Evolutionary conservation across 192 early-diverging fungal species (phyloP), one percentile per base, ranked within the genome.

Genomic region (Coemansia sp.): DNA sequence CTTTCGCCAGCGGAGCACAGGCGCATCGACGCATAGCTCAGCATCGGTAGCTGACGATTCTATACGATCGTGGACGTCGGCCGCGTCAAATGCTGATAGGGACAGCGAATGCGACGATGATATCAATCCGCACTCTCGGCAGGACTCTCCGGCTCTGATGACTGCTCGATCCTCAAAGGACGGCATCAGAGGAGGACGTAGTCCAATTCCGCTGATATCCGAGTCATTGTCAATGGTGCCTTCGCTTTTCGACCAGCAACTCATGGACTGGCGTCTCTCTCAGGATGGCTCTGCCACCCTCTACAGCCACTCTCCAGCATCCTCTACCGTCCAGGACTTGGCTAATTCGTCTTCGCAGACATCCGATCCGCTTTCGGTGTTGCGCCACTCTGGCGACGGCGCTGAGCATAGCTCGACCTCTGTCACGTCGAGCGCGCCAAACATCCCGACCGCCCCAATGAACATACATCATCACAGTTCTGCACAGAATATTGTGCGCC

Each of bases 1-100:
- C 41, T 62, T 72, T 38, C 30, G 59, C 17, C 65, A 79, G 55
- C 19, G 62, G 13, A 69, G 59, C 38, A 25, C 69, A 2, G 61
- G 48, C 5, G 30, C 59, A 0, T 79, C 77, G 14, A 66, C 77
- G 17, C 71, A 72, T 53, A 79, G 77, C 67, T 74, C 77, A 29
- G 64, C 60, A 6, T 79, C 77, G 5, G 60, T 65, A 15, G 59
- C 50, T 4, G 68, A 70, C 10, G 76, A 70, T 9, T 73, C 70
- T 9, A 37, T 61, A 23, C 71, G 41, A 27, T 70, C 77, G 19
- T 79, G 77, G 77, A 60, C 64, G 7, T 70, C 72, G 8, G 67
- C 71, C 7, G n/a, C 59, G 19, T 58, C 70, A 3, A 66, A 73
- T 41, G 61, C 50, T 15, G 70, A 79, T 15, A 42, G 59, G 14